These are phyloP conservation scores for Penicillium paxilli DNA, from an alignment of 495 filamentous ascomycete genomes.

Conservation along the genomic window DNA sequence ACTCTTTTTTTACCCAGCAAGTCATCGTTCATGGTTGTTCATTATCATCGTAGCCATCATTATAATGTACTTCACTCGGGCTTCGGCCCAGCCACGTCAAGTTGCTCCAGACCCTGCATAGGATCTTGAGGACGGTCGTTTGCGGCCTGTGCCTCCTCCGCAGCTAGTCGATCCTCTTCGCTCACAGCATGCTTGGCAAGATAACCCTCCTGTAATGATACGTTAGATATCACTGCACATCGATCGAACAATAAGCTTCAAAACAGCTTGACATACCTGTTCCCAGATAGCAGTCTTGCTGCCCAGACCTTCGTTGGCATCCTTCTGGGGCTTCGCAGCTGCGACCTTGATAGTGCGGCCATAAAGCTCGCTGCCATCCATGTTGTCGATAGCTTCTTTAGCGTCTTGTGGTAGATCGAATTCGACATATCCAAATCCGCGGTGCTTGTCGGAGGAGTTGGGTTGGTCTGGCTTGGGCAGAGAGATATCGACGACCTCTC, in stretches of 20 bases:
- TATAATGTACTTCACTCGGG: slow-evolving; percentile 55
- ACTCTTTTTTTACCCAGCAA: slow-evolving; percentile 26
- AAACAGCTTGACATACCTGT: slow-evolving; percentile 62
- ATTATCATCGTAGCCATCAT: slow-evolving; percentile 24
- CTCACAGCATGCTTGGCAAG: slow-evolving; percentile 85
- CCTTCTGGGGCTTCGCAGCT: slow-evolving; percentile 89
- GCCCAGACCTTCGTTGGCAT: slow-evolving; percentile 79
- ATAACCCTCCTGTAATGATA: slow-evolving; percentile 75
- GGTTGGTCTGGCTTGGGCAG: slow-evolving; percentile 82
- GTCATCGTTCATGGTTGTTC: slow-evolving; percentile 32
- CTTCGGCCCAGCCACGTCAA: slow-evolving; percentile 92
- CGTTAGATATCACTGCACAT: not conserved
- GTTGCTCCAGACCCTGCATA: slow-evolving; percentile 91
- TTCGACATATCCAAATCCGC: slow-evolving; percentile 96
- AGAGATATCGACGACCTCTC: slow-evolving; percentile 86
- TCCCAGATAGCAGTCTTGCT: slow-evolving; percentile 98
- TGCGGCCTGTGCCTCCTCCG: slow-evolving; percentile 55
- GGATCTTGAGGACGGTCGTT: slow-evolving; percentile 70
- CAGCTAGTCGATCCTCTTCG: slow-evolving; percentile 75
- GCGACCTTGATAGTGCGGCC: slow-evolving; percentile 90
- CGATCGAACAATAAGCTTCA: slow-evolving; percentile 11
- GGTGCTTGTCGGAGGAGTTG: slow-evolving; percentile 69
- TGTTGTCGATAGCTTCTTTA: slow-evolving; percentile 96
- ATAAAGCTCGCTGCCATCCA: slow-evolving; percentile 97
- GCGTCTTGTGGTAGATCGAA: slow-evolving; percentile 86